Conservation (phyloP, 176 grass and related monocot species). For the Elaeis guineensis region DNA sequence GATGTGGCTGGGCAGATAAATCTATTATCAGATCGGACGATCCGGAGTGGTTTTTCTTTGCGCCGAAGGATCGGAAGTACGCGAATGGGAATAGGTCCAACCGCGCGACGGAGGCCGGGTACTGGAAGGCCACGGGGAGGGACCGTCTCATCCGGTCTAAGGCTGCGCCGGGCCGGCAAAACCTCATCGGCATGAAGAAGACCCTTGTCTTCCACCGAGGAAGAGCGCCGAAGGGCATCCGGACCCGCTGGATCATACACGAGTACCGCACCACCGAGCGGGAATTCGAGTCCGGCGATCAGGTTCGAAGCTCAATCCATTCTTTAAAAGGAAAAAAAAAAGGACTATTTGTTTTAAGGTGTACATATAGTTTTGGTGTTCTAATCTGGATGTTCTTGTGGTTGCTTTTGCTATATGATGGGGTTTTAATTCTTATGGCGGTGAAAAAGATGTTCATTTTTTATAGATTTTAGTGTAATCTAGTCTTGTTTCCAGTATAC, state of each 20-base stretch:
- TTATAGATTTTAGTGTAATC: too few species aligned
- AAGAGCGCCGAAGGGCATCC: slow-evolving; percentile 61
- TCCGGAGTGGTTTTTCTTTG: slow-evolving; percentile 94
- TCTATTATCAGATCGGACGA: slow-evolving; percentile 64
- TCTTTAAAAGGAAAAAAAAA: too few species aligned
- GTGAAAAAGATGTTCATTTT: too few species aligned
- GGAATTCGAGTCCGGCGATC: slow-evolving; percentile 58
- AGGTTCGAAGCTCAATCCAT: slow-evolving; percentile 27
- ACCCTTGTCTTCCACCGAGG: slow-evolving; percentile 86
- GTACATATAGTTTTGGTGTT: too few species aligned
- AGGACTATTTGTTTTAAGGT: too few species aligned
- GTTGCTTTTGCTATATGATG: too few species aligned
- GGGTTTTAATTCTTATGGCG: too few species aligned
- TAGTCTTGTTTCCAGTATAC: too few species aligned
- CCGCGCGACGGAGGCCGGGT: slow-evolving; percentile 69
- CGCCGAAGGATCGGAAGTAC: slow-evolving; percentile 90
- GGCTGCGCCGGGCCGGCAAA: slow-evolving; percentile 38
- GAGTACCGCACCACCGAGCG: slow-evolving; percentile 88
- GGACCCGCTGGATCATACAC: slow-evolving; percentile 89
- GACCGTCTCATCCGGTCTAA: slow-evolving; percentile 80
- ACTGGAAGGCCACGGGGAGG: slow-evolving; percentile 93
- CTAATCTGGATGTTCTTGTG: too few species aligned
- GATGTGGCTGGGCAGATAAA: too few species aligned
- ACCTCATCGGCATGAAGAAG: slow-evolving; percentile 82
- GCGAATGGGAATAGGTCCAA: slow-evolving; percentile 74